These are phyloP conservation scores for Onygena corvina DNA, from an alignment of 2,329 filamentous ascomycete species.

Conservation along the genomic window DNA sequence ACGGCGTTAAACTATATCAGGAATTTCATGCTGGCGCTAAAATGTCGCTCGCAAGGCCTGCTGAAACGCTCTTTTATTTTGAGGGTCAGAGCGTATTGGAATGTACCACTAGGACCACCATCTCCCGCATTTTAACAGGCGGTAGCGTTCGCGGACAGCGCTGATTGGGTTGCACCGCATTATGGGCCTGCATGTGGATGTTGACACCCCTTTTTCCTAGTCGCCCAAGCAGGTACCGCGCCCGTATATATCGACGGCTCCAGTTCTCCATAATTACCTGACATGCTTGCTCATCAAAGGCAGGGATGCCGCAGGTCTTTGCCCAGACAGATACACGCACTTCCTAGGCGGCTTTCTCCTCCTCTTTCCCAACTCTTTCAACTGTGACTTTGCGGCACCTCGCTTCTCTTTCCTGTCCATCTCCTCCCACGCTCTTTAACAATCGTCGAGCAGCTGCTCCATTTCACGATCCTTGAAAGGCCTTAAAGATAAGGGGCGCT, in stretches of 20 bases:
- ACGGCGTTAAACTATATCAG: too few relatives aligned
- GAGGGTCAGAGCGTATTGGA: constrained; percentile 5
- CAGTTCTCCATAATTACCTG: constrained; percentile 7
- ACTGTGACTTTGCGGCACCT: background rate
- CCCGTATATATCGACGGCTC: constrained; percentile 3
- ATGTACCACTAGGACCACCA: constrained; percentile 4
- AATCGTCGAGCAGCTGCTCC: constrained; percentile 4
- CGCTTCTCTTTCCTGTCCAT: constrained; percentile 1
- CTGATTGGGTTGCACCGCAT: constrained; percentile 6
- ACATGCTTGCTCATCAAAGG: constrained; percentile 3
- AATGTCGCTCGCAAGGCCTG: too few relatives aligned
- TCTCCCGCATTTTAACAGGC: background rate
- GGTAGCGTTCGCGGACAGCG: background rate
- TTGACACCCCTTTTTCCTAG: constrained; percentile 6
- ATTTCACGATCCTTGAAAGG: constrained; percentile 4
- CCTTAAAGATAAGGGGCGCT: background rate
- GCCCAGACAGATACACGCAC: constrained; percentile 6
- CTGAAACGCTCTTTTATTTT: too few relatives aligned
- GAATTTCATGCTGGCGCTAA: too few relatives aligned
- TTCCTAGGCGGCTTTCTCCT: constrained; percentile 1
- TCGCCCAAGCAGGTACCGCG: constrained; percentile 2
- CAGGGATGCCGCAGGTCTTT: constrained; percentile 2
- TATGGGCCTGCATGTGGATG: background rate
- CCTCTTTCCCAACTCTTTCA: constrained; percentile 5
- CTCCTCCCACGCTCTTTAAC: constrained; percentile 1